These are phyloP conservation scores for Shiraia bambusicola DNA, from an alignment of 2,329 filamentous ascomycete genomes.

Conservation along the genomic window DNA sequence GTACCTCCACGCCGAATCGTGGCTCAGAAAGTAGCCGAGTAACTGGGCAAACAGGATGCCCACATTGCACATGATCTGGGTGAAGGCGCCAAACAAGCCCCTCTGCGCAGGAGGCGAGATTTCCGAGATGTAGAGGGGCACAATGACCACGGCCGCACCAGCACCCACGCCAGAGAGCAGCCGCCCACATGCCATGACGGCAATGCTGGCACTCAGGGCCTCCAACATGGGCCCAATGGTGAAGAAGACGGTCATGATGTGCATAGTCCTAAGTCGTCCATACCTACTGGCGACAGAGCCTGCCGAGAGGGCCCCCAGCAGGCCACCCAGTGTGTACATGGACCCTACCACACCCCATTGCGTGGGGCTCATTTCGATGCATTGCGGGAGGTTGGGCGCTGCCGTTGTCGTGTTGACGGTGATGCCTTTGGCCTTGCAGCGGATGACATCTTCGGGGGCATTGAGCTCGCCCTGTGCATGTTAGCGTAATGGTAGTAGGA, in stretches of 20 bases:
- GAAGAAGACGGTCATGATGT: constrained; percentile 74
- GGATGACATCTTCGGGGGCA: constrained; percentile 89
- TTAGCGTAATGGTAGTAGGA: too few relatives aligned
- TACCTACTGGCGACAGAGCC: constrained; percentile 76
- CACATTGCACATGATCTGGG: constrained; percentile 90
- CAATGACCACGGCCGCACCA: constrained; percentile 86
- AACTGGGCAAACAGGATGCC: constrained; percentile 84
- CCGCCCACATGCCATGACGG: constrained; percentile 70
- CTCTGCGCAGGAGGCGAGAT: constrained; percentile 70
- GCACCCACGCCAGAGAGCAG: constrained; percentile 81
- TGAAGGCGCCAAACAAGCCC: constrained; percentile 80
- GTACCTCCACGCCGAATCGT: constrained; percentile 76
- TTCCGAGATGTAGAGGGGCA: constrained; percentile 93
- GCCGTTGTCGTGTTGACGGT: constrained; percentile 38
- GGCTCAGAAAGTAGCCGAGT: constrained; percentile 84
- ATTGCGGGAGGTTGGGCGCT: constrained; percentile 62
- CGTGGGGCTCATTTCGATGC: constrained; percentile 81
- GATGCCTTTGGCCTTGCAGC: constrained; percentile 68
- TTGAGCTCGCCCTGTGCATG: constrained; percentile 80
- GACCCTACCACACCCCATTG: constrained; percentile 86
- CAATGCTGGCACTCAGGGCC: constrained; percentile 67
- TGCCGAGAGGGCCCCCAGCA: constrained; percentile 76
- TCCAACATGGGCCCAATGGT: constrained; percentile 74
- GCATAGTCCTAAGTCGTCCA: constrained; percentile 76
- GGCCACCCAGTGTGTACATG: constrained; percentile 85